phyloP scores from a whole-genome alignment of 2,329 filamentous ascomycete genomes.

The Geosmithia flava region DNA sequence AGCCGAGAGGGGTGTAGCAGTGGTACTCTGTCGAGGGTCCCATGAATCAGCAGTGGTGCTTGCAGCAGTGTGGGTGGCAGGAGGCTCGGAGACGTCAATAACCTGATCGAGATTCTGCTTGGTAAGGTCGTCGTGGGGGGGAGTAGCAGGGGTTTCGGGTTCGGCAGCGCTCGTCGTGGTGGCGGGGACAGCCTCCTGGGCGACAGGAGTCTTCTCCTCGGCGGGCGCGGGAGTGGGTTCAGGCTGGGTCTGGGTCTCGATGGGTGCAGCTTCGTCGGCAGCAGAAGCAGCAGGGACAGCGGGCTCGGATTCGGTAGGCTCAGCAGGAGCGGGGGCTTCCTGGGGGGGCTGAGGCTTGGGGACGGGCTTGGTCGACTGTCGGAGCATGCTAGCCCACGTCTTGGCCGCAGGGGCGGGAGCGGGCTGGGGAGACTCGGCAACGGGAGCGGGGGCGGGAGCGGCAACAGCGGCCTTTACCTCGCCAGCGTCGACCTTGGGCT shows the following conservation, averaged over 20 bases:
- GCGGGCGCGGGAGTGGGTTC: slow-evolving; percentile 21
- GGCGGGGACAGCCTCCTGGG: slow-evolving; percentile 13
- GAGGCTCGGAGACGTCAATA: slow-evolving; percentile 66
- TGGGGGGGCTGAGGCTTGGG: slow-evolving; percentile 37
- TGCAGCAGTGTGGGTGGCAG: slow-evolving; percentile 69
- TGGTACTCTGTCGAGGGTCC: slow-evolving; percentile 56
- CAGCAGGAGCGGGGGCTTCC: slow-evolving; percentile 17
- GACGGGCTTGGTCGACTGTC: slow-evolving; percentile 38
- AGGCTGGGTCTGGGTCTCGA: slow-evolving; percentile 14
- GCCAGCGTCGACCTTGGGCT: slow-evolving; percentile 15
- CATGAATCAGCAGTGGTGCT: slow-evolving; percentile 83
- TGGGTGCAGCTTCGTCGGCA: not conserved
- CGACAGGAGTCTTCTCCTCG: slow-evolving; percentile 19
- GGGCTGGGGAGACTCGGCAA: slow-evolving; percentile 22
- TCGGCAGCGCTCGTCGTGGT: slow-evolving; percentile 26
- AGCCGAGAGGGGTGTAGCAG: slow-evolving; percentile 53
- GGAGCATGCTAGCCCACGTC: slow-evolving; percentile 19
- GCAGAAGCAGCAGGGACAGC: slow-evolving; percentile 11
- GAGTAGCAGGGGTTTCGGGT: slow-evolving; percentile 45
- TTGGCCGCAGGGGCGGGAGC: slow-evolving; percentile 29
- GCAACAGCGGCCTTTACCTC: slow-evolving; percentile 21
- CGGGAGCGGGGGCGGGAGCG: slow-evolving; percentile 16
- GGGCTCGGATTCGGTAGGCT: slow-evolving; percentile 15
- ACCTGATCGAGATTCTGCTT: slow-evolving; percentile 88
- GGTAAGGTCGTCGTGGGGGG: slow-evolving; percentile 73